These are phyloP conservation scores for Takashimella koratensis DNA, from an alignment of 1,284 basidiomycete species.

Conservation along the genomic window DNA sequence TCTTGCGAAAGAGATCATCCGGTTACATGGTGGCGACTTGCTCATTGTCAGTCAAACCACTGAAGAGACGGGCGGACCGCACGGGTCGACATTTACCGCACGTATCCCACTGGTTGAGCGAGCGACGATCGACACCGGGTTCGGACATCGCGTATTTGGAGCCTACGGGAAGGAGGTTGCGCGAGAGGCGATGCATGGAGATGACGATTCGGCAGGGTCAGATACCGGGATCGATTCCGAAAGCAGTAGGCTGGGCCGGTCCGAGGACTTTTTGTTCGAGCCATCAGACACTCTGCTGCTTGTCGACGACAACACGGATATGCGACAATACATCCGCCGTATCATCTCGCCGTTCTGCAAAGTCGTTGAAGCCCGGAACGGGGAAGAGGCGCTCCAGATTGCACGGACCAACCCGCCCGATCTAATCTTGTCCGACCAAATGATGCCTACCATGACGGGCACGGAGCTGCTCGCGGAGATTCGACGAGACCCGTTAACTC, in stretches of 20 bases:
- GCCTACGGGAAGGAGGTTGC: constrained; percentile 33
- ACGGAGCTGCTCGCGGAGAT: constrained; percentile 31
- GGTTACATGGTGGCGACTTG: constrained; percentile 49
- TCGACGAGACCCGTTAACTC: constrained; percentile 17
- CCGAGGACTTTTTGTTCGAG: constrained; percentile 31
- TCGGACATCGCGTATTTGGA: constrained; percentile 10
- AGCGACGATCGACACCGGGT: background rate
- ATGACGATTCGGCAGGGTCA: constrained; percentile 2
- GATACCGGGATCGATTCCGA: constrained; percentile 10
- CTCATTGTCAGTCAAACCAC: constrained; percentile 28
- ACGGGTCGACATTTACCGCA: constrained; percentile 22
- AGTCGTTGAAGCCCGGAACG: constrained; percentile 44
- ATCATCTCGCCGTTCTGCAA: constrained; percentile 45
- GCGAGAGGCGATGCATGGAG: constrained; percentile 35
- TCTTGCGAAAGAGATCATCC: constrained; percentile 45
- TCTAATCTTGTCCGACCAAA: constrained; percentile 38
- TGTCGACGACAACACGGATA: constrained; percentile 40
- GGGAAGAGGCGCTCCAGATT: constrained; percentile 42
- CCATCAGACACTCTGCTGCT: constrained; percentile 29
- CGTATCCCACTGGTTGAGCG: constrained; percentile 16
- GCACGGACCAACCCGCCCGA: constrained; percentile 24
- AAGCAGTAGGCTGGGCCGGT: constrained; percentile 1
- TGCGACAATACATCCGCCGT: constrained; percentile 39
- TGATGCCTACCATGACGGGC: constrained; percentile 45
- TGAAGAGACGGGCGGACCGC: constrained; percentile 23